A percentile compares a stretch with the other conserved stretches of the same genome.
Evolutionary conservation across 2,329 filamentous ascomycete species (phyloP).

Genomic region (Colletotrichum siamense): DNA sequence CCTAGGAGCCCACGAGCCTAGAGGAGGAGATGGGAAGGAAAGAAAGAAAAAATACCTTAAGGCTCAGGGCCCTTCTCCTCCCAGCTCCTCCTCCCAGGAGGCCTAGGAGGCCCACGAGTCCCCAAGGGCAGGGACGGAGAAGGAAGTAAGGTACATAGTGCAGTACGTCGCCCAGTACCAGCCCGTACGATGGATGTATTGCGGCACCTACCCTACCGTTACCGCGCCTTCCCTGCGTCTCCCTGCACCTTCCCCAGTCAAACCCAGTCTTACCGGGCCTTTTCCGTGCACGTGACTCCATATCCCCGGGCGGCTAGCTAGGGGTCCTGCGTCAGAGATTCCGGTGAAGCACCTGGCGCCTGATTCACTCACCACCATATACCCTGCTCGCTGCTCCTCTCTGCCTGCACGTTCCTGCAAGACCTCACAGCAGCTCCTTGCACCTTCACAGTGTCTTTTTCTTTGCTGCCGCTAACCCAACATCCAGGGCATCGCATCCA

Average conservation of each 20-base stretch:
- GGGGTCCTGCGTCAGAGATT: slow-evolving; percentile 8
- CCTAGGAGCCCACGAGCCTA: neutral
- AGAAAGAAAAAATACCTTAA: neutral
- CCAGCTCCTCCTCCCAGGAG: neutral
- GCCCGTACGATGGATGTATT: neutral
- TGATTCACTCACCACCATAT: slow-evolving; percentile 5
- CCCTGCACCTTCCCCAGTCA: neutral
- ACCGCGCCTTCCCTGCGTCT: neutral
- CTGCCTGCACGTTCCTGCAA: neutral
- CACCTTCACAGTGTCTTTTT: neutral
- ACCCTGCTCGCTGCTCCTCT: neutral
- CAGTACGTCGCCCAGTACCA: neutral
- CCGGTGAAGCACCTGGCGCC: neutral
- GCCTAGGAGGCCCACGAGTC: neutral
- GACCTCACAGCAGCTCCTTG: neutral
- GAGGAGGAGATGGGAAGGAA: neutral
- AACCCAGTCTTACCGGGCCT: neutral
- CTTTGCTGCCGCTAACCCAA: neutral
- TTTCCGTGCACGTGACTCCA: slow-evolving; percentile 11
- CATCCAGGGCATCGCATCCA: neutral
- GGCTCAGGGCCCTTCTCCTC: neutral
- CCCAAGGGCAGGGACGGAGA: neutral
- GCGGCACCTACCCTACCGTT: neutral
- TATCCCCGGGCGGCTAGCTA: neutral
- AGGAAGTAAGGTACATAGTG: neutral